A percentile compares a stretch with the other conserved stretches of the same genome.
phyloP scores from a whole-genome alignment of 805 yeast species.

The Schwanniomyces yamadae region DNA sequence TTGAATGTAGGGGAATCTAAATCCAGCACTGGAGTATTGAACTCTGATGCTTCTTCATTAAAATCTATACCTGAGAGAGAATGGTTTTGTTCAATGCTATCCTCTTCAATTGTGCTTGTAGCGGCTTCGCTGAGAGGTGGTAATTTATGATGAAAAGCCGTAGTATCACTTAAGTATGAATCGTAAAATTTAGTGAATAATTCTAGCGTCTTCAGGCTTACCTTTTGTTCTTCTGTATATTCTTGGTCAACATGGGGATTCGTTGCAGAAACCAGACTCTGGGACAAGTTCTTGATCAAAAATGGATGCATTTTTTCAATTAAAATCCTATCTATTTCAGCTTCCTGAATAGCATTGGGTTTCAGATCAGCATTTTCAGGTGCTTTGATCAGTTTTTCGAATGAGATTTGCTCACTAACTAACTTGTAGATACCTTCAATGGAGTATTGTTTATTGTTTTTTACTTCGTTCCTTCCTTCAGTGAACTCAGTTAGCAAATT shows the following conservation, averaged over 20 bases:
- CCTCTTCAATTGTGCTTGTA: too few species aligned
- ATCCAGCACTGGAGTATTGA: too few species aligned
- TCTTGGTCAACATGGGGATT: not conserved
- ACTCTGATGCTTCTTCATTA: too few species aligned
- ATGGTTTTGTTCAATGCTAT: too few species aligned
- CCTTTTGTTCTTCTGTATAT: not conserved
- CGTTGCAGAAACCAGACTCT: not conserved
- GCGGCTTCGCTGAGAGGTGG: too few species aligned
- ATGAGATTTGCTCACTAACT: not conserved
- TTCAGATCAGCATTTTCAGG: not conserved
- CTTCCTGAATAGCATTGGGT: too few species aligned
- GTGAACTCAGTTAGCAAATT: constrained; percentile 9
- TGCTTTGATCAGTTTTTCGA: not conserved
- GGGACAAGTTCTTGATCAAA: constrained; percentile 3
- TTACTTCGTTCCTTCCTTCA: constrained; percentile 10
- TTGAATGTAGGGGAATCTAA: too few species aligned
- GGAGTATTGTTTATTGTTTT: constrained; percentile 11
- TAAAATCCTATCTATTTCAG: constrained; percentile 7
- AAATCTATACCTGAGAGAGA: too few species aligned
- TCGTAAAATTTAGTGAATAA: constrained; percentile 13
- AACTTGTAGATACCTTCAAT: constrained; percentile 7
- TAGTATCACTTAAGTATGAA: constrained; percentile 12
- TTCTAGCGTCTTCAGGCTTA: constrained; percentile 5
- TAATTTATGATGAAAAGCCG: constrained; percentile 6
- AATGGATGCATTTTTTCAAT: constrained; percentile 10